Evolutionary conservation across 768 basidiomycete species (phyloP).

Genomic region (Hericium alpestre): DNA sequence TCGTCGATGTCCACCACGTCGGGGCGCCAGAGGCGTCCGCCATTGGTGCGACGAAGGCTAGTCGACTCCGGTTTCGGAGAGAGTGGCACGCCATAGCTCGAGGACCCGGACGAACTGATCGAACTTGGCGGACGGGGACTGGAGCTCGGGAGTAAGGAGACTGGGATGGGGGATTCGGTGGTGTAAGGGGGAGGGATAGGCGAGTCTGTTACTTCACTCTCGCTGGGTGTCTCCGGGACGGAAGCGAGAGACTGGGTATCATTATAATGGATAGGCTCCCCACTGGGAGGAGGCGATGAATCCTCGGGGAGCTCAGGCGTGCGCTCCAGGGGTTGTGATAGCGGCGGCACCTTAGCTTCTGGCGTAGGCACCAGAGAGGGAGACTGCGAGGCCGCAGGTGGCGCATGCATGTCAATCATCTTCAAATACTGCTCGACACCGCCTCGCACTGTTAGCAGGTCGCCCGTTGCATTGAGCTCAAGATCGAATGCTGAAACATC

Average conservation of each 20-base stretch:
- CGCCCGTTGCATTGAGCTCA: constrained; percentile 47
- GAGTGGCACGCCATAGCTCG: constrained; percentile 12
- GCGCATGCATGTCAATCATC: constrained; percentile 30
- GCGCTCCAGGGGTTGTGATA: not conserved
- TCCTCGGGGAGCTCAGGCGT: not conserved
- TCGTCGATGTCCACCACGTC: constrained; percentile 75
- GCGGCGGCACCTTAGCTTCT: not conserved
- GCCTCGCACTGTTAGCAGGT: constrained; percentile 49
- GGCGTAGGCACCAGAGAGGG: not conserved
- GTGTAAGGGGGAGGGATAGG: not conserved
- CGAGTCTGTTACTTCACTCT: not conserved
- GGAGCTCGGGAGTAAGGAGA: constrained; percentile 1
- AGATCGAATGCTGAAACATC: constrained; percentile 65
- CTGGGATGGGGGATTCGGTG: not conserved
- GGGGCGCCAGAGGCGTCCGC: constrained; percentile 44
- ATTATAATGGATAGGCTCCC: not conserved
- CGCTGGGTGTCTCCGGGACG: constrained; percentile 3
- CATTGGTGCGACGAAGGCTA: constrained; percentile 17
- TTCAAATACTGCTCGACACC: constrained; percentile 60
- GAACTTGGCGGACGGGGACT: constrained; percentile 5
- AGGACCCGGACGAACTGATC: constrained; percentile 10
- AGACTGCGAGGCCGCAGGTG: not conserved
- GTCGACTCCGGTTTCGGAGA: constrained; percentile 5
- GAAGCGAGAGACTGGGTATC: constrained; percentile 2
- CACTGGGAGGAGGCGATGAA: not conserved